Base-by-base conservation (phyloP, 495 filamentous ascomycete genomes). In the Hyaloscypha bicolor region DNA sequence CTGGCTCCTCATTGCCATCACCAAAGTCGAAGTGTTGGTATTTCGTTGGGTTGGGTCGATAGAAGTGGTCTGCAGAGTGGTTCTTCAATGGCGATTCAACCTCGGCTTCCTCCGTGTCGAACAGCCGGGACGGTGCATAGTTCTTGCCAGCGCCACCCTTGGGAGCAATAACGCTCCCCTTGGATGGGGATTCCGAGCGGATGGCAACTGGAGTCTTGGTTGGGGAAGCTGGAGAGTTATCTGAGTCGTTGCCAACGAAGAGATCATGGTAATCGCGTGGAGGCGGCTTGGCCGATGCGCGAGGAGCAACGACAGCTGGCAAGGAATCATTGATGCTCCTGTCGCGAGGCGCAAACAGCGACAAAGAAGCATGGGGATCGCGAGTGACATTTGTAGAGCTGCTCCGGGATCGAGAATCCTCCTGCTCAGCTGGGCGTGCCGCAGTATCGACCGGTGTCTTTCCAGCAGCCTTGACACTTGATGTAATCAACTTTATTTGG, bases 21-120 rank as follows among this genome's bases (percentile, higher is more conserved):
- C 83, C 88, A 74, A 97, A 88, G 63, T 96, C 90, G 74, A 97
- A 97, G 77, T 99, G 94, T 39, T 88, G 79, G 78, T 89, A 97
- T 73, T 91, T 94, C 71, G 86, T 85, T 12, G 92, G 84, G 71
- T 94, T 81, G 11, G 80, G 72, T 75, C 84, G 80, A 82, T 89
- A 79, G 83, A 83, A 73, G 70, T 81, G 76, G 53, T 82, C 79
- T 19, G 42, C 33, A 31, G 58, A 58, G 76, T 76, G 59, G 72
- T 63, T 61, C 59, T 75, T 76, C 11, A 67, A 68, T 48, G 74
- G 55, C 55, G 81, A 74, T 55, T 78, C 71, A 61, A 71, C 68
- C 9, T 77, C 75, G n/a, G 77, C 71, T 6, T 83, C 79, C n/a
- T 79, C 73, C 5, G 82, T 80, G 35, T 88, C 89, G 65, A 93